Evolutionary conservation across 768 basidiomycete genomes (phyloP), one percentile per base, ranked within the genome.

Genomic region (Tephrocybe rancida): DNA sequence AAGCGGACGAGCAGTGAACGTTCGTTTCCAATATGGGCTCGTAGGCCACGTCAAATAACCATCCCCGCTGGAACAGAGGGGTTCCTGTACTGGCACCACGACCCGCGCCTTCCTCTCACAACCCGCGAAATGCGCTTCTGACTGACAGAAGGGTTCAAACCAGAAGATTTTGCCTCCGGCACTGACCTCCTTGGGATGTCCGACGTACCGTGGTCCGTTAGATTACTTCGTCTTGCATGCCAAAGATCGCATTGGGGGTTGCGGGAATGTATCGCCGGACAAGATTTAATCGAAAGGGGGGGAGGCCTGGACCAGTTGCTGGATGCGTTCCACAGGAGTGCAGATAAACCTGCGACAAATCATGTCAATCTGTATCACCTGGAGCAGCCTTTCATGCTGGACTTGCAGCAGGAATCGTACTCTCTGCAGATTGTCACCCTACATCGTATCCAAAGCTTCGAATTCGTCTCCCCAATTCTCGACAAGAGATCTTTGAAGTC

Each of bases 131-230:
- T 50, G 22, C 41, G 49, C 22, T 43, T 50, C 27, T 39, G 49
- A 9, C 30, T 25, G 24, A 22, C 34, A 16, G 3, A 2, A 43
- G 14, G n/a, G 3, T 14, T 21, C 3, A 1, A 16, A 11, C 30
- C 22, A 29, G 29, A 9, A 1, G 4, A 50, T 0, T 50, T 50
- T 9, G 10, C 5, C 0, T 1, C 10, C 18, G 49, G 49, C 22
- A 50, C 29, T 5, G 49, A 50, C 41, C 30, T 50, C 3, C n/a
- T 50, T 10, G 39, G 41, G 2, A 11, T 32, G 1, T 42, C 39
- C n/a, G 49, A 41, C 29, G 4, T 50, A 3, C 41, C 49, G 18
- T 50, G 49, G 49, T 43, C 39, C 22, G 18, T 50, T 25, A 42
- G 19, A 21, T 18, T 26, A 19, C 30, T 32, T 16, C 39, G 30